Evolutionary conservation across 1,284 basidiomycete genomes (phyloP).

Genomic region (Cerioporus squamosus): DNA sequence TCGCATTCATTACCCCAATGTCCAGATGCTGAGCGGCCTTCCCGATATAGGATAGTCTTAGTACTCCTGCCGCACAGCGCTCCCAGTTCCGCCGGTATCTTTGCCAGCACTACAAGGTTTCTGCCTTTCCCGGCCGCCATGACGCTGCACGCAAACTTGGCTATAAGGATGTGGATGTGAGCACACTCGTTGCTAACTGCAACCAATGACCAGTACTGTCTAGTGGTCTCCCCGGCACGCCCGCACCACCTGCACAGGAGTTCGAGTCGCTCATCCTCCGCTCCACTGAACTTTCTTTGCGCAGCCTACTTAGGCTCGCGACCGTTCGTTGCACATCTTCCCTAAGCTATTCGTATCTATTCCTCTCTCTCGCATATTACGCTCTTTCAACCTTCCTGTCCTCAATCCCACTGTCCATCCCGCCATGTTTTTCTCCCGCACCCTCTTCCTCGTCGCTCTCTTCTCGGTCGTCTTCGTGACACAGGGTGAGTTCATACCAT

Average conservation of each 20-base stretch:
- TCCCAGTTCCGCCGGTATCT: neutral
- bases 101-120: conserved; percentile 15
- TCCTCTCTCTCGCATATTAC: conserved; percentile 1
- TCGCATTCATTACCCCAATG: neutral
- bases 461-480: conserved; percentile 14
- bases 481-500: conserved; percentile 2
- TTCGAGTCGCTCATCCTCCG: conserved; percentile 3
- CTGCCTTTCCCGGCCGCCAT: neutral
- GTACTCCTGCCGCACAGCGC: conserved; percentile 3
- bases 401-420: neutral
- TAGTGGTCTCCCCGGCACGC: conserved; percentile 14
- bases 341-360: conserved; percentile 26
- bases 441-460: conserved; percentile 16
- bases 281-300: conserved; percentile 6
- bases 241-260: conserved; percentile 7
- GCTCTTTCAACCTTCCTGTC: conserved; percentile 5
- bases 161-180: conserved; percentile 17
- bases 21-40: neutral
- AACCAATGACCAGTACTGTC: conserved; percentile 13
- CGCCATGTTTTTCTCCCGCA: conserved; percentile 21
- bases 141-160: neutral
- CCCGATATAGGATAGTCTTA: conserved; percentile 14
- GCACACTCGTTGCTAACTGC: conserved; percentile 14
- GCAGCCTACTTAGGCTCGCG: conserved; percentile 17
- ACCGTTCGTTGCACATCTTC: conserved; percentile 2